Evolutionary conservation across 148 eudicot species (phyloP).

Genomic region (Chenopodium berlandieri): DNA sequence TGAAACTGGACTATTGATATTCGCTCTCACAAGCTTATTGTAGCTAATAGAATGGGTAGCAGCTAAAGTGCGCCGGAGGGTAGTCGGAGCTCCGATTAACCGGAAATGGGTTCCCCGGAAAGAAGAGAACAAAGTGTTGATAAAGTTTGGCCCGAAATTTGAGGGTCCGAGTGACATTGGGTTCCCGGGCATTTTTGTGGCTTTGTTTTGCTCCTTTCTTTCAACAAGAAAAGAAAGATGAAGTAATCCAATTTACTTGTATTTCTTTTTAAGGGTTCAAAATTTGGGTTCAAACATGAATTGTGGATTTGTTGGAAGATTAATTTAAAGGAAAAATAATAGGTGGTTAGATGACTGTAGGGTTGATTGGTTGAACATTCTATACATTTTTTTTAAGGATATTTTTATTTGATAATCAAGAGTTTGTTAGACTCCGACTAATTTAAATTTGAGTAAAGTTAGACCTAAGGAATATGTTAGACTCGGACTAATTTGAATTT

Average conservation of each 20-base stretch:
- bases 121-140: slow-evolving; percentile 2
- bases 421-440: too few species aligned
- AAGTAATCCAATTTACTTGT: not conserved
- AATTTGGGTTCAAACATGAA: too few species aligned
- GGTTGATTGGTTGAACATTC: too few species aligned
- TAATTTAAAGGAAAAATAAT: too few species aligned
- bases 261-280: too few species aligned
- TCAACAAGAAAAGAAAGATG: not conserved
- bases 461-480: too few species aligned
- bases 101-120: slow-evolving; percentile 15
- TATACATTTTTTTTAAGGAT: too few species aligned
- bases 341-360: too few species aligned
- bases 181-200: slow-evolving; percentile 9
- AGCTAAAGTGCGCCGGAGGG: slow-evolving; percentile 14
- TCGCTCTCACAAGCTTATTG: slow-evolving; percentile 7
- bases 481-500: too few species aligned
- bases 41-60: not conserved
- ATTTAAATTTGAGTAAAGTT: too few species aligned
- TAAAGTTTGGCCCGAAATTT: slow-evolving; percentile 12
- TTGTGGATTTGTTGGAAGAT: too few species aligned
- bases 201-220: not conserved
- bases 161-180: slow-evolving; percentile 23
- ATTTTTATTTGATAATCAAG: too few species aligned
- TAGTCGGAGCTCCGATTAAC: slow-evolving; percentile 24
- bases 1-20: slow-evolving; percentile 15